Evolutionary conservation across 2,329 filamentous ascomycete species (phyloP).

Genomic region (Madurella mycetomatis): DNA sequence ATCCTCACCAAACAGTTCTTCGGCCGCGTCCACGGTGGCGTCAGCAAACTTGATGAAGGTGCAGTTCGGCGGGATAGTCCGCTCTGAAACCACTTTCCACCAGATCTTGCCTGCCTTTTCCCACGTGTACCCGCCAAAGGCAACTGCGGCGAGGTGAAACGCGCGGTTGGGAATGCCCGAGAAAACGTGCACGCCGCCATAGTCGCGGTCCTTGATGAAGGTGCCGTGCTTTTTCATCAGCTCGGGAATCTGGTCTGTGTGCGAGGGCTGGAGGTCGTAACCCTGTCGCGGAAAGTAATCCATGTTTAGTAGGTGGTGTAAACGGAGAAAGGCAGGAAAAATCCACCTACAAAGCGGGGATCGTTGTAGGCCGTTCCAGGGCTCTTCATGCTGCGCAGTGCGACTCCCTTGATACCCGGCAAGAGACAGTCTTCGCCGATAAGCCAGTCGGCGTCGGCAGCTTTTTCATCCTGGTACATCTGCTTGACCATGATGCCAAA

Average conservation of each 20-base stretch:
- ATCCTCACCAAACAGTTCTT: constrained; percentile 39
- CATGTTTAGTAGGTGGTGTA: background rate
- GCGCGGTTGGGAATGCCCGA: constrained; percentile 56
- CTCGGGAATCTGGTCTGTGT: background rate
- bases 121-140: constrained; percentile 50
- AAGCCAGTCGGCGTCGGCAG: constrained; percentile 49
- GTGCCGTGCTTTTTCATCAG: background rate
- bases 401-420: constrained; percentile 46
- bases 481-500: constrained; percentile 58
- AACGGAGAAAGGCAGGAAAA: background rate
- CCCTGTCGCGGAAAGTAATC: background rate
- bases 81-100: constrained; percentile 45
- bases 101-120: constrained; percentile 51
- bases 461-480: constrained; percentile 41
- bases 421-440: constrained; percentile 51
- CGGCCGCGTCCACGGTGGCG: constrained; percentile 43
- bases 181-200: constrained; percentile 51
- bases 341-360: constrained; percentile 41
- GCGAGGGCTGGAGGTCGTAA: background rate
- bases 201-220: constrained; percentile 36
- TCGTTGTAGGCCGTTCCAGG: constrained; percentile 51
- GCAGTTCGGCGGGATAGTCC: constrained; percentile 38
- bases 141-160: constrained; percentile 46
- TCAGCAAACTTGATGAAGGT: constrained; percentile 48
- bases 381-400: constrained; percentile 51